Evolutionary conservation across 2,329 filamentous ascomycete genomes (phyloP).

Genomic region (Aspergillus quadrilineatus): DNA sequence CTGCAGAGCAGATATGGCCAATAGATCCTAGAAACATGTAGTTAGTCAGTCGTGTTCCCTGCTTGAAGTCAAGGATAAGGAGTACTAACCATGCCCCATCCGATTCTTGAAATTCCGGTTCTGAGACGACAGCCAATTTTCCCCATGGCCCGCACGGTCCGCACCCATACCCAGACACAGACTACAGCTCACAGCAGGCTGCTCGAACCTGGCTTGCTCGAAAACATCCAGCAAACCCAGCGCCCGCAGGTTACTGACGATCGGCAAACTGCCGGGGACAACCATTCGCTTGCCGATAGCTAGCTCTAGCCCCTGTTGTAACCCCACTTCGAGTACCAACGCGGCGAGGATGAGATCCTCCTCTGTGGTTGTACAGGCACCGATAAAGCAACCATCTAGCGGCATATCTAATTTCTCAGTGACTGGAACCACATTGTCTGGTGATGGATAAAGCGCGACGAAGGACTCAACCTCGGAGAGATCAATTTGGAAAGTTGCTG

Average conservation of each 20-base stretch:
- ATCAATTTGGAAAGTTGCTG: not conserved
- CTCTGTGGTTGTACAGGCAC: constrained; percentile 1
- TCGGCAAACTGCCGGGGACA: not conserved
- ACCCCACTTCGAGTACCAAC: not conserved
- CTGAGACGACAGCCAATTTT: constrained; percentile 1
- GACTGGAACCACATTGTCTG: not conserved
- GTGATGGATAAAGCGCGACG: not conserved
- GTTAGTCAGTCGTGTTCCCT: not conserved
- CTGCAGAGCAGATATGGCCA: too few species aligned
- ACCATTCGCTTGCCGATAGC: not conserved
- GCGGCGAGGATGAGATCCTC: not conserved
- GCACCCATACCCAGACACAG: not conserved
- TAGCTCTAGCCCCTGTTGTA: not conserved
- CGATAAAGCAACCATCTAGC: constrained; percentile 1
- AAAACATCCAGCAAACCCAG: not conserved
- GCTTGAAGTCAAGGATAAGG: not conserved
- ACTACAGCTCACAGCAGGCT: not conserved
- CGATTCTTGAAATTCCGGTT: constrained; percentile 5
- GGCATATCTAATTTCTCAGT: not conserved
- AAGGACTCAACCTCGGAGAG: not conserved
- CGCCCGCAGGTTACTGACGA: not conserved
- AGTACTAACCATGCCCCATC: not conserved
- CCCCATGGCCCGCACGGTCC: not conserved
- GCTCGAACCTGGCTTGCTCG: not conserved
- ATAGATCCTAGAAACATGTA: too few species aligned